These are phyloP conservation scores for Aspergillus thermomutatus DNA, from an alignment of 2,329 filamentous ascomycete genomes.

Conservation along the genomic window DNA sequence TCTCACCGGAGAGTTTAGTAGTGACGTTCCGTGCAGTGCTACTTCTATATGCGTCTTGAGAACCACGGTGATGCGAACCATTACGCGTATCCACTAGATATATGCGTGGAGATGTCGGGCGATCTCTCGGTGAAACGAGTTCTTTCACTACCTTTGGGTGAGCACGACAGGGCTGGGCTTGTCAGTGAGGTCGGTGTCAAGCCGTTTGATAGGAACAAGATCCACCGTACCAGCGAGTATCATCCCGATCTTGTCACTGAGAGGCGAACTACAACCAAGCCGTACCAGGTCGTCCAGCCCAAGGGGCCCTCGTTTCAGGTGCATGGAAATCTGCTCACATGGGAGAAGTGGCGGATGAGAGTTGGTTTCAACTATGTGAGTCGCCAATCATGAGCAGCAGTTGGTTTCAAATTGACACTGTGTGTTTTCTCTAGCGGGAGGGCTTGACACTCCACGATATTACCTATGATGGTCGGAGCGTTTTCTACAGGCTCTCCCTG, in stretches of 20 bases:
- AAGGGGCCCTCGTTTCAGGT: slow-evolving; percentile 34
- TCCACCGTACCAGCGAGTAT: slow-evolving; percentile 35
- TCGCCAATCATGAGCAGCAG: too few species aligned
- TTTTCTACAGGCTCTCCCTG: slow-evolving; percentile 43
- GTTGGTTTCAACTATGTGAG: slow-evolving; percentile 42
- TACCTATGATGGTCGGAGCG: slow-evolving; percentile 35
- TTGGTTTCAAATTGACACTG: too few species aligned
- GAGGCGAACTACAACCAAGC: slow-evolving; percentile 34
- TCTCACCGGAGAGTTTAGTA: background rate
- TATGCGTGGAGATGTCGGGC: slow-evolving; percentile 52
- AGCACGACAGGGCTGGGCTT: slow-evolving; percentile 19
- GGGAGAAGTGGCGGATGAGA: slow-evolving; percentile 45
- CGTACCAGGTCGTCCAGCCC: slow-evolving; percentile 36
- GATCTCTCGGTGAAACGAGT: slow-evolving; percentile 48
- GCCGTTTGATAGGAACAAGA: slow-evolving; percentile 36
- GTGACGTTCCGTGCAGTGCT: slow-evolving; percentile 14
- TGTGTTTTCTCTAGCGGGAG: slow-evolving; percentile 26
- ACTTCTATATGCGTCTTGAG: slow-evolving; percentile 40
- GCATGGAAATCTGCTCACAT: slow-evolving; percentile 29
- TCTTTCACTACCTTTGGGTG: slow-evolving; percentile 47
- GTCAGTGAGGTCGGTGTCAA: slow-evolving; percentile 10
- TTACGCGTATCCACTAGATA: slow-evolving; percentile 56
- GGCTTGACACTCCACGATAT: slow-evolving; percentile 43
- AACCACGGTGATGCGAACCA: slow-evolving; percentile 51
- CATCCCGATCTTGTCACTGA: slow-evolving; percentile 29